Percentiles rank a stretch among this genome's conserved stretches.
Conservation (phyloP, 768 basidiomycete species). For the Daedalea quercina region DNA sequence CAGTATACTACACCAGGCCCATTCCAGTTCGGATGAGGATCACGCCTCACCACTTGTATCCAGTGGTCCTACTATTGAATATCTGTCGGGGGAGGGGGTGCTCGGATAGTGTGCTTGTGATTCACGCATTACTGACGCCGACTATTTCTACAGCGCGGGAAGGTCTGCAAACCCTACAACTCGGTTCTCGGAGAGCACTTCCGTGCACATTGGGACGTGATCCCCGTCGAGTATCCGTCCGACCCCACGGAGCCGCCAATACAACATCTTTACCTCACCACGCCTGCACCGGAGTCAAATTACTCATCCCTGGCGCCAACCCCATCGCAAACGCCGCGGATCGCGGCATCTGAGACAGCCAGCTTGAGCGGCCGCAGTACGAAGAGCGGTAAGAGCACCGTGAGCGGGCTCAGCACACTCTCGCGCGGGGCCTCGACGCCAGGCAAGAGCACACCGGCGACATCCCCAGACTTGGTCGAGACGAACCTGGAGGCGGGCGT, state of each 20-base stretch:
- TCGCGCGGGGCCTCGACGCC: slow-evolving; percentile 35
- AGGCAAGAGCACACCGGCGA: slow-evolving; percentile 47
- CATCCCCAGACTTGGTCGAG: slow-evolving; percentile 41
- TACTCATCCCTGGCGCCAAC: slow-evolving; percentile 17
- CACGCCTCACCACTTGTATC: too few relatives aligned
- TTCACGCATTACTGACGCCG: neutral
- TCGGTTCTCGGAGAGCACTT: slow-evolving; percentile 87
- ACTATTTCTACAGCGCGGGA: slow-evolving; percentile 65
- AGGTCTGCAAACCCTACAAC: slow-evolving; percentile 91
- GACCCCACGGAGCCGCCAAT: slow-evolving; percentile 41
- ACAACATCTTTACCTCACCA: slow-evolving; percentile 34
- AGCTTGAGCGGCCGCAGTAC: slow-evolving; percentile 47
- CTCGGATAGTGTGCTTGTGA: neutral
- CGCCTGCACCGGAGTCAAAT: slow-evolving; percentile 15
- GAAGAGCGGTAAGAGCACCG: slow-evolving; percentile 53
- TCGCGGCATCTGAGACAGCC: slow-evolving; percentile 37
- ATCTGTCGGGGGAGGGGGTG: too few relatives aligned
- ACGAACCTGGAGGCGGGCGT: slow-evolving; percentile 45
- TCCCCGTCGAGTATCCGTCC: slow-evolving; percentile 48
- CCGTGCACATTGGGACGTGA: slow-evolving; percentile 79
- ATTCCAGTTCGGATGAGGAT: too few relatives aligned
- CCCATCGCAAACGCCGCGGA: slow-evolving; percentile 11
- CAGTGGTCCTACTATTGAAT: too few relatives aligned
- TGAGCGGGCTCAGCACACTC: slow-evolving; percentile 48
- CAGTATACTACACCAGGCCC: too few relatives aligned